Base-by-base conservation (phyloP, 345 rosid genomes). In the Syzygium aqueum region DNA sequence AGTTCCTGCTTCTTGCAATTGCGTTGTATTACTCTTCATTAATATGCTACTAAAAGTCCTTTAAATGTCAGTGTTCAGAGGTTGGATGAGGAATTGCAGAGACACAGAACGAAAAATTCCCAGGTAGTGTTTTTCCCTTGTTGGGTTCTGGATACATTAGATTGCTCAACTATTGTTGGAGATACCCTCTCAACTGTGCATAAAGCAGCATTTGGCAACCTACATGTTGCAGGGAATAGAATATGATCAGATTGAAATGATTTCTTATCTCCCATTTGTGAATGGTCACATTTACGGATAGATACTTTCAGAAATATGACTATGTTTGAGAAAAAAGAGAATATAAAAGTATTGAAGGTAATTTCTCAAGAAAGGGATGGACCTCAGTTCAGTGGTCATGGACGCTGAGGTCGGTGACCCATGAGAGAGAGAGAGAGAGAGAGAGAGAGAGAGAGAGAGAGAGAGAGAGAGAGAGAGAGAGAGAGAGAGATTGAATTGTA, bases 61-160 rank as follows among this genome's bases (percentile, higher is more conserved):
- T 92, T 85, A 88, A 84, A 87, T 94, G 80, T 77, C 93, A 94
- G 99, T 90, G 86, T 94, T 88, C 93, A 87, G 89, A 92, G 90
- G 93, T 87, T 96, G 88, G 87, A 90, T 50, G 99, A 96, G 89
- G 99, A 97, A 89, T 88, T 96, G 92, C 96, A 95, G 93, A 93
- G 90, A 93, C 98, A 91, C 87, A 97, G 91, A 89, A 88, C 88
- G 89, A 95, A 87, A 90, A 96, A 95, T 86, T 91, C 91, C 7
- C 96, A 94, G 99, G 99, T 93, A 53, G 37, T 33, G 57, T 53
- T 84, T 84, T 52, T 12, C 17, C 2, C 0, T 84, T 52, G 85
- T 84, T 28, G 40, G 27, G 43, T 11, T 27, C 27, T 46, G 21
- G 33, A 54, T 59, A 21, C 82, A 73, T 85, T 85, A 13, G 43